Conservation (phyloP, 164 flowering plant genomes). For the Taxillus chinensis region DNA sequence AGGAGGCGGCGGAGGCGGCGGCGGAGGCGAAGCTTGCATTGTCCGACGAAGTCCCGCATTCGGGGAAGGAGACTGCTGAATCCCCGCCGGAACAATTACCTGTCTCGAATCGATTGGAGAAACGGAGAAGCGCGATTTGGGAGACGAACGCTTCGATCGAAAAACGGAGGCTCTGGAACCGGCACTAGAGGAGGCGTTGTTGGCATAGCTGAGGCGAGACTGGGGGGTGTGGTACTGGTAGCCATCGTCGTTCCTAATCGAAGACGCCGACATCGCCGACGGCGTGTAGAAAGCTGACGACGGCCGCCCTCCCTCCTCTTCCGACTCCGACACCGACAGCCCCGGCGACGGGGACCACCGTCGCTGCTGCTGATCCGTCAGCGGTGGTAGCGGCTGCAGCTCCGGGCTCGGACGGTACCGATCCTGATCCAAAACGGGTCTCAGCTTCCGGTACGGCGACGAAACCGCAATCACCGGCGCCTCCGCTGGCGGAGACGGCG, state of each 20-base stretch:
- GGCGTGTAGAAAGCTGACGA: slow-evolving; percentile 47
- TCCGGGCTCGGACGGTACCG: slow-evolving; percentile 6
- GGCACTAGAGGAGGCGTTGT: slow-evolving; percentile 4
- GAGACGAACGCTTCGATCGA: slow-evolving; percentile 63
- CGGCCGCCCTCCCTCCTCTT: slow-evolving; percentile 50
- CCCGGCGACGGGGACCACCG: slow-evolving; percentile 18
- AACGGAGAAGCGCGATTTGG: slow-evolving; percentile 44
- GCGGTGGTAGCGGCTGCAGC: slow-evolving; percentile 1
- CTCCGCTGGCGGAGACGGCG: slow-evolving; percentile 12
- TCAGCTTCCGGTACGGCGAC: slow-evolving; percentile 66
- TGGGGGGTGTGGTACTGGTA: slow-evolving; percentile 7
- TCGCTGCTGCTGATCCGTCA: slow-evolving; percentile 13
- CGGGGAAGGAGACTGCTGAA: slow-evolving; percentile 44
- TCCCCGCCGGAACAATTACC: slow-evolving; percentile 29
- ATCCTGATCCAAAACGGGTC: slow-evolving; percentile 31
- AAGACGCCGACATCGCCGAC: slow-evolving; percentile 15
- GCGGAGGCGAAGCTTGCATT: slow-evolving; percentile 50
- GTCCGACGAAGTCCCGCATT: slow-evolving; percentile 33
- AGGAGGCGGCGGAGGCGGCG: slow-evolving; percentile 35
- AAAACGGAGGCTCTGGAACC: slow-evolving; percentile 19
- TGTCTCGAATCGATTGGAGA: slow-evolving; percentile 40
- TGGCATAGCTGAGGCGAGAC: not conserved
- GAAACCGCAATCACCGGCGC: slow-evolving; percentile 13
- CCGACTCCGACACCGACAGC: slow-evolving; percentile 23
- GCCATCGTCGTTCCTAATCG: slow-evolving; percentile 30